Conservation (phyloP, 2,329 filamentous ascomycete species). For the Clonostachys sp. region DNA sequence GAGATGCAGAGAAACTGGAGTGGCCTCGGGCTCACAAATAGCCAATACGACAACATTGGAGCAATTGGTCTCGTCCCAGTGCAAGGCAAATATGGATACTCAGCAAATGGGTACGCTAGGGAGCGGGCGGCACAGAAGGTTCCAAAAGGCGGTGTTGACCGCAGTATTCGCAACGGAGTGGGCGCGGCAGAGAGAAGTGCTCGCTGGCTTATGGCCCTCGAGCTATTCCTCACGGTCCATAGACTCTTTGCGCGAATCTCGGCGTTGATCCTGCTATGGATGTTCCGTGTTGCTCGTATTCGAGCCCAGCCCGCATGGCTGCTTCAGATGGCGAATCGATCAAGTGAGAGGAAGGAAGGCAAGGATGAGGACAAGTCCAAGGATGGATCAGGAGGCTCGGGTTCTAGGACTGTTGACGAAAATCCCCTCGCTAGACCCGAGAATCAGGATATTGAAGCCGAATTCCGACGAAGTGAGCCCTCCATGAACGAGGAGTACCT, state of each 20-base stretch:
- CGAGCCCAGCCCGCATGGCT: constrained; percentile 44
- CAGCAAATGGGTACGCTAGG: constrained; percentile 58
- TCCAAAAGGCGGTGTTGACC: constrained; percentile 37
- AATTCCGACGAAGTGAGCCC: constrained; percentile 57
- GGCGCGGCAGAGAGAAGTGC: constrained; percentile 75
- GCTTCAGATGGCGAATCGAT: constrained; percentile 42
- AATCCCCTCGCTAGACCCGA: constrained; percentile 41
- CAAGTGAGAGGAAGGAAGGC: constrained; percentile 15
- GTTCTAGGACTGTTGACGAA: constrained; percentile 21
- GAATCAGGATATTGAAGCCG: constrained; percentile 74
- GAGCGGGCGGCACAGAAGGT: constrained; percentile 64
- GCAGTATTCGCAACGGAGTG: constrained; percentile 58
- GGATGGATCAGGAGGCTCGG: no score
- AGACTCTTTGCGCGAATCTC: constrained; percentile 23
- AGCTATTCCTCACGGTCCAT: constrained; percentile 73
- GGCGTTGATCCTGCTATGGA: constrained; percentile 41
- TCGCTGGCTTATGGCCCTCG: constrained; percentile 71
- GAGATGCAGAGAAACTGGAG: constrained; percentile 47
- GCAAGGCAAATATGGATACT: constrained; percentile 28
- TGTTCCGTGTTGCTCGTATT: constrained; percentile 44
- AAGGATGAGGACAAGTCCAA: constrained; percentile 3
- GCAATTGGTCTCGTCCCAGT: constrained; percentile 52
- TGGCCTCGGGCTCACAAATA: constrained; percentile 37
- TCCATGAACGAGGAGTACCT: constrained; percentile 58
- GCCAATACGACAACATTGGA: constrained; percentile 46